Conservation (phyloP, 176 grass and related monocot genomes). For the Oryza meyeriana region DNA sequence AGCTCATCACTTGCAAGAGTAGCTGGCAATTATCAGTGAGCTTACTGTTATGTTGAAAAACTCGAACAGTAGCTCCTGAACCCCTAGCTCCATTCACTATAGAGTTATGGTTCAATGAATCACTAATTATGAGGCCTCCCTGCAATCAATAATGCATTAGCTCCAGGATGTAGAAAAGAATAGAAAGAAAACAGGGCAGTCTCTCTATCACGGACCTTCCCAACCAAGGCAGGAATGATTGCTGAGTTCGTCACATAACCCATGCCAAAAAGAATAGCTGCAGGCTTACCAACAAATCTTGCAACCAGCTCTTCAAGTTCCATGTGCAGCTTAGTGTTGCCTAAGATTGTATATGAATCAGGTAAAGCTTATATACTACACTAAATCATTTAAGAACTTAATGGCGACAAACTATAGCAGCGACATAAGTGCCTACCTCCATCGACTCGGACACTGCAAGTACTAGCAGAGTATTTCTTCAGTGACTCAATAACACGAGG, state of each 20-base stretch:
- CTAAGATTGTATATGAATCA: constrained; percentile 32
- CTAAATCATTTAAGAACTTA: constrained; percentile 15
- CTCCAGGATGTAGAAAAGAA: background rate
- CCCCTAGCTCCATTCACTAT: constrained; percentile 92
- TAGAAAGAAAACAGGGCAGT: background rate
- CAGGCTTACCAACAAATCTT: constrained; percentile 78
- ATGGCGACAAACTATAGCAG: constrained; percentile 9
- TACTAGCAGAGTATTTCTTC: constrained; percentile 81
- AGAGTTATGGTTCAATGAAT: constrained; percentile 95
- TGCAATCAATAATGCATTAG: constrained; percentile 45
- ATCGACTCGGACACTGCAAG: constrained; percentile 78
- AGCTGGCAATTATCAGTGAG: background rate
- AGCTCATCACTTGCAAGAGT: constrained; percentile 9
- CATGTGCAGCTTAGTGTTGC: constrained; percentile 74
- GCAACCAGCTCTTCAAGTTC: constrained; percentile 84
- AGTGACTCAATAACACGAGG: constrained; percentile 86
- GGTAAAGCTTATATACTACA: constrained; percentile 20
- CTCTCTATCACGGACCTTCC: constrained; percentile 51
- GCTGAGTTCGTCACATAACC: constrained; percentile 94
- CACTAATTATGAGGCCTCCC: constrained; percentile 87
- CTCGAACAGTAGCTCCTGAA: constrained; percentile 74
- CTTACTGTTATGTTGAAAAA: constrained; percentile 99
- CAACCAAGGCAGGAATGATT: constrained; percentile 74
- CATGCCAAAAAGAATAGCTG: constrained; percentile 90
- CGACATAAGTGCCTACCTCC: constrained; percentile 50